Base-by-base conservation (phyloP, 371 early-diverging fungal genomes). In the Mucor velutinosus region DNA sequence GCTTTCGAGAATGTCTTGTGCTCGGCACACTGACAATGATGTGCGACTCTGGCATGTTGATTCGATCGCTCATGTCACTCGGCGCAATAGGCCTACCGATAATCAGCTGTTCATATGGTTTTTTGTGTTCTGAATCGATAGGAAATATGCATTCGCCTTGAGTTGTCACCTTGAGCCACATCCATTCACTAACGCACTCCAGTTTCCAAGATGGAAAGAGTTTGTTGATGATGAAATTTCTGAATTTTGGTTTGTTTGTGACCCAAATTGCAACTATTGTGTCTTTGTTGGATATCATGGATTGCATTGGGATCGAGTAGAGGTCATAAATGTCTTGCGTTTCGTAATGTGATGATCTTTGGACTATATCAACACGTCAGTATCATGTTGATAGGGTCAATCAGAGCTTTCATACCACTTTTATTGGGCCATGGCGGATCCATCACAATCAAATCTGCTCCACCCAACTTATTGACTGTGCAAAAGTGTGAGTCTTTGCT, bases 381-480 rank as follows among this genome's bases (percentile, higher is more conserved):
- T 53, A 19, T 15, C 4, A 53, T 25, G 49, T 1, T 3, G 21
- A 8, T 7, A 17, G 11, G 10, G 14, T 12, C 14, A 3, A 47
- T 47, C 55, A 58, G n/a, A n/a, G 8, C 21, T 33, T 51, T 35
- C 32, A 67, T 79, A 79, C 83, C 83, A 53, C 81, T 81, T 55
- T 83, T 89, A 64, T 93, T 93, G 14, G 87, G 87, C 92, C 92
- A 93, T 27, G 93, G 93, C 33, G 92, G 92, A 68, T 93, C 93
- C 85, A 90, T 85, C 0, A 93, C 82, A 27, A 93, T 78, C 8
- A 89, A 64, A 66, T 87, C 84, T 60, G 84, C 90, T 10, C 81
- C 82, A 37, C 76, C 77, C n/a, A 65, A 23, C 23, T 60, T 59
- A 11, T 65, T 14, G 1, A 69, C 77, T 77, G 51, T 1, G 8